A percentile compares a stretch with the other conserved stretches of the same genome.
phyloP scores from a whole-genome alignment of 768 basidiomycete genomes.

The Cystofilobasidium ferigula region DNA sequence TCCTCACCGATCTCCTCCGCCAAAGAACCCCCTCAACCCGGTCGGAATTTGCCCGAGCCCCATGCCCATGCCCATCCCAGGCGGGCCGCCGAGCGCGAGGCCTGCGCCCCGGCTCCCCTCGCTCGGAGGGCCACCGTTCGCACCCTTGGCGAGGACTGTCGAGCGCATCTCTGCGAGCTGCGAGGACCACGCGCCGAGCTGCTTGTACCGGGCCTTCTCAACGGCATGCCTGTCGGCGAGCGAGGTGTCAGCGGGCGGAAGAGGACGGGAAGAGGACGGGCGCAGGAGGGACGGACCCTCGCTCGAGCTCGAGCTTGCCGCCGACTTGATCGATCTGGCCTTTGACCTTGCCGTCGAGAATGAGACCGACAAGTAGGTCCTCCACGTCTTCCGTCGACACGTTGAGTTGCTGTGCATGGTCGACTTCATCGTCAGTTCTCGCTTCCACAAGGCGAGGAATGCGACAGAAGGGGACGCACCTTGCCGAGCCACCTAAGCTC shows the following conservation, averaged over 20 bases:
- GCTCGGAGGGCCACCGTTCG: slow-evolving; percentile 19
- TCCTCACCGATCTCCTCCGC: too few species aligned
- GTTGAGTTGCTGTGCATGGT: slow-evolving; percentile 69
- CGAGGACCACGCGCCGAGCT: slow-evolving; percentile 12
- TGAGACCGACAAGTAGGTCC: slow-evolving; percentile 81
- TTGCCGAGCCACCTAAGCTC: slow-evolving; percentile 88
- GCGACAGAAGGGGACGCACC: slow-evolving; percentile 41
- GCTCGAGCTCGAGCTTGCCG: slow-evolving; percentile 80
- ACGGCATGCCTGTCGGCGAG: slow-evolving; percentile 9
- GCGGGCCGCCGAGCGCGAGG: background rate
- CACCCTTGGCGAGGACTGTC: slow-evolving; percentile 3
- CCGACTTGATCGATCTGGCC: slow-evolving; percentile 94
- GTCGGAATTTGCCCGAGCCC: too few species aligned
- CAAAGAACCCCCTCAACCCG: too few species aligned
- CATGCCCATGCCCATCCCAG: too few species aligned
- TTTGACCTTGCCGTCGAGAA: slow-evolving; percentile 92
- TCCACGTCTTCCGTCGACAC: slow-evolving; percentile 87
- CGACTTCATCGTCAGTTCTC: background rate
- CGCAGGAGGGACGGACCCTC: slow-evolving; percentile 43
- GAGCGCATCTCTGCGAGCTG: slow-evolving; percentile 4
- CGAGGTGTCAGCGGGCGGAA: background rate
- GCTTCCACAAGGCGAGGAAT: background rate
- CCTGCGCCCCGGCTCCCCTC: background rate
- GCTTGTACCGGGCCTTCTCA: slow-evolving; percentile 22
- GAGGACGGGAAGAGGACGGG: background rate